Conservation (phyloP, 192 early-diverging fungal genomes). For the Phycomyces nitens region DNA sequence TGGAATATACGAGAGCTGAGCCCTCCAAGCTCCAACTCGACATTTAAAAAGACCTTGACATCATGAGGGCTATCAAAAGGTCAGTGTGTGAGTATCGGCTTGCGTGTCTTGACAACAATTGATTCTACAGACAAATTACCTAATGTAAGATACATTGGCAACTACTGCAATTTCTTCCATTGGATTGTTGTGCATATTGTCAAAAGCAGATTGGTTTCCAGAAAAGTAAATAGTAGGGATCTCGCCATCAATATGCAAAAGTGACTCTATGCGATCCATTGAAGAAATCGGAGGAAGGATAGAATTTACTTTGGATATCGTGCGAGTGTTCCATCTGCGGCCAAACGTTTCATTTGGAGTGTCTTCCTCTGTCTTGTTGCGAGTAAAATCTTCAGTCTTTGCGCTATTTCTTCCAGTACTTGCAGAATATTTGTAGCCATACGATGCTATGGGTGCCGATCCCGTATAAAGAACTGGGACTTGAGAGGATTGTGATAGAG, state of each 20-base stretch:
- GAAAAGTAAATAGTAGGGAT: background rate
- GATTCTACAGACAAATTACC: too few relatives aligned
- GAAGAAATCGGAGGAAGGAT: background rate
- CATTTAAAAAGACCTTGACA: background rate
- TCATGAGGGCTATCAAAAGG: background rate
- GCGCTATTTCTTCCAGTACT: background rate
- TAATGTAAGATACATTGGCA: too few relatives aligned
- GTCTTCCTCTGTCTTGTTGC: background rate
- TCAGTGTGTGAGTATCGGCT: too few relatives aligned
- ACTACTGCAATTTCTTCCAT: background rate
- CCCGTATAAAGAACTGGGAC: constrained; percentile 11
- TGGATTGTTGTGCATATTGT: background rate
- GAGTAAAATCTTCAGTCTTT: constrained; percentile 2
- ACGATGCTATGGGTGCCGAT: constrained; percentile 4
- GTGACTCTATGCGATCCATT: background rate
- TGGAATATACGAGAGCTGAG: constrained; percentile 3
- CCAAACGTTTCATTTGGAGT: constrained; percentile 10
- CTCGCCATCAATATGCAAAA: background rate
- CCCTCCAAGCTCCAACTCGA: constrained; percentile 7
- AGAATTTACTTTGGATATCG: background rate
- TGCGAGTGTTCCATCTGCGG: constrained; percentile 11
- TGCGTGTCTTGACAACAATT: too few relatives aligned
- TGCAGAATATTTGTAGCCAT: constrained; percentile 2
- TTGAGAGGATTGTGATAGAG: background rate
- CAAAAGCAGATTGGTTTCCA: background rate